phyloP scores from a whole-genome alignment of 2,329 filamentous ascomycete genomes.

The Cercospora beticola region DNA sequence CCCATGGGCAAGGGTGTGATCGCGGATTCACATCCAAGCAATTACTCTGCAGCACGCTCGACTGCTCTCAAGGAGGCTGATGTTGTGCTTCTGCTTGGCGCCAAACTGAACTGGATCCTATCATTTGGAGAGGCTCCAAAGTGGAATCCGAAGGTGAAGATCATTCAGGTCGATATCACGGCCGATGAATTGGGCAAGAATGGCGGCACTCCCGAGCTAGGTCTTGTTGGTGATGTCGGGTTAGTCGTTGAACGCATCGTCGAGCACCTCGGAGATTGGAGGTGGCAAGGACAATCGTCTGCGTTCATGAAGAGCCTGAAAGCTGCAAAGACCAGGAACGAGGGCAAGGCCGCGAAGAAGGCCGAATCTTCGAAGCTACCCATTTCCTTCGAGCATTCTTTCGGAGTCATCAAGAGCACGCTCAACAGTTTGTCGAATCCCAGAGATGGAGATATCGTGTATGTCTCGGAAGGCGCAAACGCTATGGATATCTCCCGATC shows the following conservation, averaged over 20 bases:
- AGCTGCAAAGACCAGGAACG: conserved; percentile 48
- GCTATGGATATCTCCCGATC: conserved; percentile 62
- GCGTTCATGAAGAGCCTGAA: conserved; percentile 39
- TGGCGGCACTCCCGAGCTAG: conserved; percentile 48
- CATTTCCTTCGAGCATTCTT: conserved; percentile 54
- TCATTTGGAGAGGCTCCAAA: conserved; percentile 57
- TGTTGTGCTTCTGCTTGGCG: conserved; percentile 56
- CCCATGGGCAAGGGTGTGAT: conserved; percentile 61
- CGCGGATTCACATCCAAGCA: conserved; percentile 54
- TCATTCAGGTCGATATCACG: conserved; percentile 58
- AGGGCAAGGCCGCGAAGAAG: conserved; percentile 46
- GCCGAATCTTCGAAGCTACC: conserved; percentile 44
- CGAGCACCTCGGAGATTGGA: conserved; percentile 46
- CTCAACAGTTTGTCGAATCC: conserved; percentile 50
- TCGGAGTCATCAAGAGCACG: conserved; percentile 53
- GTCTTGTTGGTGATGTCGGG: conserved; percentile 54
- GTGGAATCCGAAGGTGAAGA: conserved; percentile 51
- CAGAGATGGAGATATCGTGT: conserved; percentile 52
- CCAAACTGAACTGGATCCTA: conserved; percentile 59
- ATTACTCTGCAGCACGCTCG: conserved; percentile 55
- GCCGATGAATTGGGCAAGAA: conserved; percentile 57
- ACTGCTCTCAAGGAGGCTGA: conserved; percentile 55
- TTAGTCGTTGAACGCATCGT: conserved; percentile 51
- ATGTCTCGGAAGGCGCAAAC: conserved; percentile 59
- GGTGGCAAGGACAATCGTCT: conserved; percentile 42